phyloP scores from a whole-genome alignment of 129 eudicot genomes.

The carrot (Daucus carota) region DH1_v3.0 NC_030389.2:43715501-43716000 shows the following conservation, averaged over 20 bases:
- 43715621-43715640: slow-evolving; percentile 66
- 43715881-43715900: slow-evolving; percentile 1
- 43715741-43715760: slow-evolving; percentile 63
- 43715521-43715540: background rate
- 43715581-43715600: slow-evolving; percentile 17
- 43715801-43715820: background rate
- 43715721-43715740: slow-evolving; percentile 80
- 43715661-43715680: slow-evolving; percentile 62
- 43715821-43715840: background rate
- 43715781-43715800: slow-evolving; percentile 46
- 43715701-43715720: slow-evolving; percentile 67
- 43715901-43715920: background rate
- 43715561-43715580: background rate
- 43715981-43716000: background rate
- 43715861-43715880: slow-evolving; percentile 6
- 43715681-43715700: slow-evolving; percentile 76
- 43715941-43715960: slow-evolving; percentile 1
- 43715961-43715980: background rate
- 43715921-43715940: background rate
- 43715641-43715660: slow-evolving; percentile 52
- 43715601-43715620: slow-evolving; percentile 87
- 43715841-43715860: background rate
- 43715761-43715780: slow-evolving; percentile 83
- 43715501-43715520: background rate
- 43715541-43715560: background rate